phyloP scores from a whole-genome alignment of 2,329 filamentous ascomycete genomes.

The Clarireedia hainanense region DNA sequence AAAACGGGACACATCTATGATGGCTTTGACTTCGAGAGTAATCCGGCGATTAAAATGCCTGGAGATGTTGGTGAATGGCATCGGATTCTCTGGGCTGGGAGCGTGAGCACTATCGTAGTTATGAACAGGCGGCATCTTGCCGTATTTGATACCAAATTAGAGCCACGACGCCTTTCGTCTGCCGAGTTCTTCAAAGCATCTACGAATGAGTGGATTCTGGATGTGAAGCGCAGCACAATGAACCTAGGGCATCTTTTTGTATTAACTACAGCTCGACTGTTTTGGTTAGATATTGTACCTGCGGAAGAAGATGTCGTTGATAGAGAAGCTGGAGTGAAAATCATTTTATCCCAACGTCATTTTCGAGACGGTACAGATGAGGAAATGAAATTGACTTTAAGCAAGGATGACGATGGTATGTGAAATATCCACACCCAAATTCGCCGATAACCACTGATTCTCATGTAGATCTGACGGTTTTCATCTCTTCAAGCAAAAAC shows the following conservation, averaged over 20 bases:
- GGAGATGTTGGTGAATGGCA: conserved; percentile 37
- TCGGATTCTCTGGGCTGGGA: conserved; percentile 39
- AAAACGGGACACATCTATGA: conserved; percentile 23
- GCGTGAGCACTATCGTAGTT: conserved; percentile 37
- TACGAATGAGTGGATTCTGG: conserved; percentile 44
- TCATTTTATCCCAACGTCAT: conserved; percentile 39
- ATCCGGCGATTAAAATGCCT: neutral
- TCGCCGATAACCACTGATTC: neutral
- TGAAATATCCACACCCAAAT: neutral
- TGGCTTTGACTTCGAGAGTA: conserved; percentile 8
- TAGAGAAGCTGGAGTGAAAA: conserved; percentile 13
- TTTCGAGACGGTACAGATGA: conserved; percentile 33
- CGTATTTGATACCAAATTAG: conserved; percentile 24
- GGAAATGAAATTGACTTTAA: conserved; percentile 34
- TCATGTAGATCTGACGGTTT: conserved; percentile 4
- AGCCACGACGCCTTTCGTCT: conserved; percentile 15
- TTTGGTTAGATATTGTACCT: conserved; percentile 26
- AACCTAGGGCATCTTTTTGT: conserved; percentile 46
- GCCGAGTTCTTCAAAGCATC: conserved; percentile 14
- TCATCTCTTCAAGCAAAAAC: conserved; percentile 20
- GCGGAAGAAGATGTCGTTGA: conserved; percentile 10
- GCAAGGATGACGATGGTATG: conserved; percentile 19
- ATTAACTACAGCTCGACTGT: conserved; percentile 36
- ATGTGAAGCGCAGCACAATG: conserved; percentile 42
- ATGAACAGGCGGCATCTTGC: conserved; percentile 33